These are phyloP conservation scores for Cyberlindnera mrakii DNA, from an alignment of 805 yeast genomes.

Conservation along the genomic window DNA sequence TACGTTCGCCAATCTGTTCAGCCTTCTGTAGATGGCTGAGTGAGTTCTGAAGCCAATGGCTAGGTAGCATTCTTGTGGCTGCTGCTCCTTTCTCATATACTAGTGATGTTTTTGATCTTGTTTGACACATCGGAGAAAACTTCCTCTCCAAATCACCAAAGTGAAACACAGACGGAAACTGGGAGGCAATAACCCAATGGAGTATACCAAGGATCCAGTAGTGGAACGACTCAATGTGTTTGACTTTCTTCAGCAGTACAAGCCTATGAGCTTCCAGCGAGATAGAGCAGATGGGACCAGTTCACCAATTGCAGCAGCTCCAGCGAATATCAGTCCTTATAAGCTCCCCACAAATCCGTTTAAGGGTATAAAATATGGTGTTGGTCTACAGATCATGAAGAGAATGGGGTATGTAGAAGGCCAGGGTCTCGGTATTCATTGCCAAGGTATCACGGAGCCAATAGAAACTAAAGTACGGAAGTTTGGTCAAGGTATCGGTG, in stretches of 20 bases:
- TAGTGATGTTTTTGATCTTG: not conserved
- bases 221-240: conserved; percentile 8
- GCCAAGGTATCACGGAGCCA: conserved; percentile 76
- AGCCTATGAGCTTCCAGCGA: conserved; percentile 5
- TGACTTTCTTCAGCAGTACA: conserved; percentile 11
- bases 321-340: not conserved
- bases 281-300: conserved; percentile 3
- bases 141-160: not conserved
- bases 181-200: conserved; percentile 3
- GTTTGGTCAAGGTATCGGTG: conserved; percentile 73
- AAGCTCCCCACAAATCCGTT: conserved; percentile 7
- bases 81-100: not conserved
- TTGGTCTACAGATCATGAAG: conserved; percentile 73
- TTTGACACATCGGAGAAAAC: conserved; percentile 1
- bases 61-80: not conserved
- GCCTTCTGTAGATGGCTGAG: conserved; percentile 42
- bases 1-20: conserved; percentile 44
- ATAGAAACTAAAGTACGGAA: conserved; percentile 57
- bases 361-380: conserved; percentile 51
- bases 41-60: conserved; percentile 40
- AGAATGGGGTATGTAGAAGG: conserved; percentile 89
- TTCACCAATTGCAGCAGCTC: not conserved
- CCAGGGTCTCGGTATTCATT: conserved; percentile 70
- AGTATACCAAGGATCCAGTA: not conserved
- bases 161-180: conserved; percentile 1